Conservation (phyloP, 1,139 yeast genomes). For the Sugiyamaella sp. region DNA sequence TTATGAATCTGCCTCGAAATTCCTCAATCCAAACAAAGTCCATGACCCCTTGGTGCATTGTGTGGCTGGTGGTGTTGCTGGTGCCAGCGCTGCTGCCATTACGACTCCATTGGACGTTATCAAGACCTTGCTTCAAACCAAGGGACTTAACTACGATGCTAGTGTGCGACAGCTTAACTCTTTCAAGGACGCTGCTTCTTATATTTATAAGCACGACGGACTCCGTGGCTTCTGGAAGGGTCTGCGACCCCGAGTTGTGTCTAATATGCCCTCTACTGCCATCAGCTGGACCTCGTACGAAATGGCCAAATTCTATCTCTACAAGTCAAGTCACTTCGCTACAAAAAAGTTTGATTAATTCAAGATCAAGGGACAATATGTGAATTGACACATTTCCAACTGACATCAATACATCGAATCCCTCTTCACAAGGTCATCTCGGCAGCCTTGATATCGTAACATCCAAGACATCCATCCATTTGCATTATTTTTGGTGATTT, state of each 20-base stretch:
- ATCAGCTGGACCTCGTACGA: constrained; percentile 98
- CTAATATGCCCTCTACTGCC: constrained; percentile 96
- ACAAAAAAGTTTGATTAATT: constrained; percentile 12
- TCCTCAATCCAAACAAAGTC: constrained; percentile 73
- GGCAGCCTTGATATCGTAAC: too few relatives aligned
- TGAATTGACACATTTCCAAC: neutral
- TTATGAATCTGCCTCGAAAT: constrained; percentile 78
- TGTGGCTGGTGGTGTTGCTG: constrained; percentile 92
- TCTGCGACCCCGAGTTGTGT: constrained; percentile 85
- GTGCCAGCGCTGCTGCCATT: constrained; percentile 94
- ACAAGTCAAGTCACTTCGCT: constrained; percentile 25
- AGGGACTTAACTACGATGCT: constrained; percentile 52
- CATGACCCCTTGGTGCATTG: constrained; percentile 94
- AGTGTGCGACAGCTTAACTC: constrained; percentile 65
- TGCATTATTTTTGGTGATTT: constrained; percentile 7
- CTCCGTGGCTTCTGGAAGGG: constrained; percentile 77
- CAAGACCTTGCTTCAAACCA: constrained; percentile 87
- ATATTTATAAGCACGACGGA: constrained; percentile 70
- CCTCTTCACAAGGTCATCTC: too few relatives aligned
- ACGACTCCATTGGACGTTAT: constrained; percentile 96
- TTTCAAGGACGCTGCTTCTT: constrained; percentile 69
- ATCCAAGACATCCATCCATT: constrained; percentile 11
- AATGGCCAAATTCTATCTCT: constrained; percentile 80
- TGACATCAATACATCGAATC: too few relatives aligned
- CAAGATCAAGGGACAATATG: neutral